These are phyloP conservation scores for Malus fusca DNA, from an alignment of 306 rosid genomes.

Conservation along the genomic window DNA sequence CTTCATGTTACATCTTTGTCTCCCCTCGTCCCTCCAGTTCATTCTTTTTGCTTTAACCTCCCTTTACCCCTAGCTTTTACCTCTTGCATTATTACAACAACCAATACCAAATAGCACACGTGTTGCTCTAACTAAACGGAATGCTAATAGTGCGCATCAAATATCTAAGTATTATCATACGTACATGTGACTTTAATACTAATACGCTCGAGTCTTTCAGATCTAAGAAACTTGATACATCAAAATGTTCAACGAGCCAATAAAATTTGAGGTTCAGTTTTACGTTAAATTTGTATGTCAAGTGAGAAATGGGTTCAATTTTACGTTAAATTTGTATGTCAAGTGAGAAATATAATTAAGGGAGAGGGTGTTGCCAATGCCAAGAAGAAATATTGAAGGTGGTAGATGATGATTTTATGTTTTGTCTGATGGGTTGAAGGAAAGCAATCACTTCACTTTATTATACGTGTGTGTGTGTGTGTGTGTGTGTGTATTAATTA, in stretches of 20 bases:
- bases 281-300: not conserved
- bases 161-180: not conserved
- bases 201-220: not conserved
- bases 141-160: too few species aligned
- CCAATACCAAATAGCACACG: not conserved
- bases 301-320: not conserved
- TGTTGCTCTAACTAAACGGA: not conserved
- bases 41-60: not conserved
- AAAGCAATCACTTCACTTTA: slow-evolving; percentile 11
- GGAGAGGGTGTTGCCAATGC: not conserved
- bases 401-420: not conserved
- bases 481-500: not conserved
- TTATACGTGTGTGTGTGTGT: not conserved
- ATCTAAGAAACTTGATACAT: not conserved
- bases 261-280: not conserved
- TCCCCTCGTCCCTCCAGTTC: not conserved
- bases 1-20: not conserved
- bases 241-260: not conserved
- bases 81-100: not conserved
- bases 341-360: not conserved
- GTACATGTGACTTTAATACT: not conserved
- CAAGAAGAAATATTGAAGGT: not conserved
- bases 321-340: not conserved
- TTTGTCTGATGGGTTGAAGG: not conserved
- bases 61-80: not conserved